phyloP scores from a whole-genome alignment of 345 rosid species.

The Corymbia maculata region DNA sequence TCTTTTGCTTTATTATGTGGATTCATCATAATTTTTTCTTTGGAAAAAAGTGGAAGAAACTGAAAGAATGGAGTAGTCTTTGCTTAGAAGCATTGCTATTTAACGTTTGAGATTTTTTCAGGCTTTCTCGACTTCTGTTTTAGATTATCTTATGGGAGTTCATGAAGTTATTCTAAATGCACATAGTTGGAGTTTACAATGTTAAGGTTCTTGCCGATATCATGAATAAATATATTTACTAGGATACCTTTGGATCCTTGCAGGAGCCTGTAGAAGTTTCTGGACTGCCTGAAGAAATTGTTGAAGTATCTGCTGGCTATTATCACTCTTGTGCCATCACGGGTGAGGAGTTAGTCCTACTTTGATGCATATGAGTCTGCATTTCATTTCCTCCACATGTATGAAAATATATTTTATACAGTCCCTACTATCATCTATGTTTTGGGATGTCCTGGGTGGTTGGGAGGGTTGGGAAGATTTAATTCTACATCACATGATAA shows the following conservation, averaged over 20 bases:
- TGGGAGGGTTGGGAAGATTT: neutral
- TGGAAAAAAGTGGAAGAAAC: neutral
- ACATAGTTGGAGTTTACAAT: neutral
- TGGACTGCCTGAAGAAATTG: constrained; percentile 52
- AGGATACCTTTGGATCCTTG: neutral
- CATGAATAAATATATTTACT: neutral
- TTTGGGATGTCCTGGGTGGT: neutral
- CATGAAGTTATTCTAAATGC: neutral
- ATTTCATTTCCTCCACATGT: neutral
- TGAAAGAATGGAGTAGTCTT: neutral
- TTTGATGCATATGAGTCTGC: neutral
- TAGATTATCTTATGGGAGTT: neutral
- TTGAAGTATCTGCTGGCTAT: constrained; percentile 77
- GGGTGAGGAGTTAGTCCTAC: constrained; percentile 22
- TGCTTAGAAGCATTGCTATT: neutral
- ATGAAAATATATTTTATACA: neutral
- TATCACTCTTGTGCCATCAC: constrained; percentile 89
- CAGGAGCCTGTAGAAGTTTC: constrained; percentile 76
- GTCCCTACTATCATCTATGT: neutral
- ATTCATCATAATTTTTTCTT: neutral
- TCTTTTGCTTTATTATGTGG: neutral
- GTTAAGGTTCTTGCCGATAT: neutral
- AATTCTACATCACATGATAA: neutral
- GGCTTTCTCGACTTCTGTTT: neutral
- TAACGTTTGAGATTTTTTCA: neutral